phyloP scores from a whole-genome alignment of 2,329 filamentous ascomycete species.

The Neoarthrinium moseri region DNA sequence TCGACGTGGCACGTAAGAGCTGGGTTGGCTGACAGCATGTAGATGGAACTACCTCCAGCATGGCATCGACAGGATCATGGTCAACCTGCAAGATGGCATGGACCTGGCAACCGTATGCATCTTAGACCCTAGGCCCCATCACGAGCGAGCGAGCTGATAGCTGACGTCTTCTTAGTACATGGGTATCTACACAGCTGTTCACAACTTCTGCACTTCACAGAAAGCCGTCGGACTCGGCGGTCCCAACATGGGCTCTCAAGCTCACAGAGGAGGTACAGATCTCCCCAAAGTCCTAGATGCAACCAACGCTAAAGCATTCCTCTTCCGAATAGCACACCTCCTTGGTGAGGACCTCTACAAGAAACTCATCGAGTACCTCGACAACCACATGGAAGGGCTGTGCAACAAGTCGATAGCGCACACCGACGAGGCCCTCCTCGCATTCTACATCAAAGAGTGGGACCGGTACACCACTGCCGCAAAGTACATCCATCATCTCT shows the following conservation, averaged over 20 bases:
- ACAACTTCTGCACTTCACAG: slow-evolving; percentile 99
- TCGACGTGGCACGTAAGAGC: neutral
- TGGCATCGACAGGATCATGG: slow-evolving; percentile 92
- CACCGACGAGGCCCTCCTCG: slow-evolving; percentile 83
- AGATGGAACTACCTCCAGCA: slow-evolving; percentile 89
- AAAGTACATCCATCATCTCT: slow-evolving; percentile 96
- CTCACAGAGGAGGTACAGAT: slow-evolving; percentile 69
- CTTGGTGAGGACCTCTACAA: slow-evolving; percentile 95
- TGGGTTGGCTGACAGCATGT: slow-evolving; percentile 7
- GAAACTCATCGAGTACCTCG: slow-evolving; percentile 83
- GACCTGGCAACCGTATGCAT: slow-evolving; percentile 78
- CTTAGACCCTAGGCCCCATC: neutral
- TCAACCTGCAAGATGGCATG: slow-evolving; percentile 84
- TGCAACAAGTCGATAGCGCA: slow-evolving; percentile 73
- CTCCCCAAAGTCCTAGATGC: neutral
- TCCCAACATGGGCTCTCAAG: slow-evolving; percentile 41
- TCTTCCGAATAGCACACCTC: slow-evolving; percentile 76
- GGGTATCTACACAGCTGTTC: slow-evolving; percentile 96
- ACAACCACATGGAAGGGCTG: slow-evolving; percentile 70
- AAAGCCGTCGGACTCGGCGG: slow-evolving; percentile 71
- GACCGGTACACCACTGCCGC: slow-evolving; percentile 91
- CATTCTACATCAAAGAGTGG: slow-evolving; percentile 97
- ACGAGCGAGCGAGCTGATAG: slow-evolving; percentile 8
- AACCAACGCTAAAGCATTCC: neutral
- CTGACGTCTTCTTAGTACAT: slow-evolving; percentile 65